Evolutionary conservation across 2,329 filamentous ascomycete species (phyloP).

Genomic region (Elsinoe perseae): DNA sequence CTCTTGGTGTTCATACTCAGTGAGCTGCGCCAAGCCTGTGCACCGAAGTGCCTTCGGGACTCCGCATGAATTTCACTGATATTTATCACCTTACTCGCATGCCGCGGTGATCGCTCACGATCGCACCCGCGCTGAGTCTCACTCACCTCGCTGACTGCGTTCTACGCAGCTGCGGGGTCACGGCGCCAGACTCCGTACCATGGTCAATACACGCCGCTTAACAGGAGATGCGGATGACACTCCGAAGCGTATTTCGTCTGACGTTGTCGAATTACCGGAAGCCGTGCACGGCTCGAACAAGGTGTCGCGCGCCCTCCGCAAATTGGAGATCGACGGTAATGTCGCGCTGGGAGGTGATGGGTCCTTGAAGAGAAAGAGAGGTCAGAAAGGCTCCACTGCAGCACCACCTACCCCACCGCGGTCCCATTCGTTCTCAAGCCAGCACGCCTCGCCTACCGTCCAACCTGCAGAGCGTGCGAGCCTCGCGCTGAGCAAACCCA

Average conservation of each 20-base stretch:
- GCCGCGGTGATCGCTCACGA: too few relatives aligned
- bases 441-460: neutral
- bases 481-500: neutral
- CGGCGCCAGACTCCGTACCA: neutral
- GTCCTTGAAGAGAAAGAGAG: slow-evolving; percentile 13
- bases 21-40: too few relatives aligned
- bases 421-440: slow-evolving; percentile 8
- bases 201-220: slow-evolving; percentile 10
- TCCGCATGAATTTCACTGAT: too few relatives aligned
- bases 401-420: neutral
- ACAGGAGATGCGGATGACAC: neutral
- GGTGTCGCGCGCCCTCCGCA: slow-evolving; percentile 1
- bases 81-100: too few relatives aligned
- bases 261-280: neutral
- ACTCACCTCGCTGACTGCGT: slow-evolving; percentile 11
- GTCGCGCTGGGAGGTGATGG: neutral
- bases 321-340: slow-evolving; percentile 13
- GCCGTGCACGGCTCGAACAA: neutral
- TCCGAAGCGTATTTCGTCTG: neutral
- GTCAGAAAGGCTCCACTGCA: neutral
- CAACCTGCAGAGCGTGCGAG: neutral
- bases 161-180: slow-evolving; percentile 9
- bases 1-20: too few relatives aligned
- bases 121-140: neutral
- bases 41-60: neutral